phyloP scores from a whole-genome alignment of 2,329 filamentous ascomycete genomes.

The Parafenestella ontariensis region DNA sequence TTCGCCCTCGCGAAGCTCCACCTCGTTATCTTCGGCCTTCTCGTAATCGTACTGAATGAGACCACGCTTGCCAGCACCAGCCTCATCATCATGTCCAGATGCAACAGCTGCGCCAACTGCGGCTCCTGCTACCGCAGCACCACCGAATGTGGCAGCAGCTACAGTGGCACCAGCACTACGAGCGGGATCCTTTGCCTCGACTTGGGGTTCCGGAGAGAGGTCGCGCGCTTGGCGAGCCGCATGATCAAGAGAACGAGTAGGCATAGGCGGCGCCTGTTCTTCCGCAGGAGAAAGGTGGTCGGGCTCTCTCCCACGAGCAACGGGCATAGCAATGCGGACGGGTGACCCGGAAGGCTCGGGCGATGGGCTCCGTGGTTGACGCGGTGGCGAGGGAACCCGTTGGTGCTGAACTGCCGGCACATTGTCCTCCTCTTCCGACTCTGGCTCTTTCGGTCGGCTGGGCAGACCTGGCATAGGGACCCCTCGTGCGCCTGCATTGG shows the following conservation, averaged over 20 bases:
- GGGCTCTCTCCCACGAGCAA: slow-evolving; percentile 67
- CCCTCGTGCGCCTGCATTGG: slow-evolving; percentile 66
- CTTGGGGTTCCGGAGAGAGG: slow-evolving; percentile 68
- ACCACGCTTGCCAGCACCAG: slow-evolving; percentile 70
- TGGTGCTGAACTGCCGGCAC: slow-evolving; percentile 63
- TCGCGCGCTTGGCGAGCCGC: slow-evolving; percentile 70
- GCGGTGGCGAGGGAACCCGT: slow-evolving; percentile 53
- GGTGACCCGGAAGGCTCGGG: slow-evolving; percentile 72
- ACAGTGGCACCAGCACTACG: slow-evolving; percentile 62
- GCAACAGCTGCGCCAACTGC: slow-evolving; percentile 49
- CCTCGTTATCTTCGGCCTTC: slow-evolving; percentile 95
- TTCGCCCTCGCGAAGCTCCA: slow-evolving; percentile 88
- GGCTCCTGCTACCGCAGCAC: slow-evolving; percentile 52
- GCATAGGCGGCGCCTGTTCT: slow-evolving; percentile 64
- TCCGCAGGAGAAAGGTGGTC: slow-evolving; percentile 61
- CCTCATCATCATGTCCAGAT: slow-evolving; percentile 48
- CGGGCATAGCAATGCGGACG: slow-evolving; percentile 84
- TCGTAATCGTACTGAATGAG: slow-evolving; percentile 94
- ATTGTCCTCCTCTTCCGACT: slow-evolving; percentile 51
- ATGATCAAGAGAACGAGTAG: slow-evolving; percentile 67
- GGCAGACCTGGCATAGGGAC: slow-evolving; percentile 82
- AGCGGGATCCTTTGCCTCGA: slow-evolving; percentile 60
- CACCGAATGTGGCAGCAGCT: slow-evolving; percentile 53
- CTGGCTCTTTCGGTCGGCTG: slow-evolving; percentile 60
- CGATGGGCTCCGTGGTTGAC: slow-evolving; percentile 52